Percentiles rank a stretch among this genome's conserved stretches.
Evolutionary conservation across 2,329 filamentous ascomycete species (phyloP).

Genomic region (Penicillium sp.): DNA sequence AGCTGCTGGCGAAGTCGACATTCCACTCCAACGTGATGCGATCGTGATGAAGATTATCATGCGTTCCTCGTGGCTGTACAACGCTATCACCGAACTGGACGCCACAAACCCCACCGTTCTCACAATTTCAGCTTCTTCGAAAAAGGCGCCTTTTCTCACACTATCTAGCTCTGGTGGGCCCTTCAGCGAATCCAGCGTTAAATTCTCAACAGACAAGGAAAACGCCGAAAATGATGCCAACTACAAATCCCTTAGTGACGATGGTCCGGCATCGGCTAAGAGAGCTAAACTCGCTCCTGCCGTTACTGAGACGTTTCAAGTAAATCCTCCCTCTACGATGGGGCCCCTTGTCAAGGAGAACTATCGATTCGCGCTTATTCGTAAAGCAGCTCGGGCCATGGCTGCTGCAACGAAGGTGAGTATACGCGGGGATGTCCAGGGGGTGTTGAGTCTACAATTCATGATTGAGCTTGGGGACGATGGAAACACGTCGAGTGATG

Average conservation of each 20-base stretch:
- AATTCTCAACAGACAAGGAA: conserved; percentile 52
- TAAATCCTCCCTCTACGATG: conserved; percentile 53
- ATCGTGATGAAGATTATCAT: conserved; percentile 93
- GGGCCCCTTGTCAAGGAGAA: conserved; percentile 65
- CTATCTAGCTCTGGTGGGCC: conserved; percentile 62
- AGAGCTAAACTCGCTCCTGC: conserved; percentile 38
- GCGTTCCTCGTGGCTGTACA: conserved; percentile 54
- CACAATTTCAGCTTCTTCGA: conserved; percentile 62
- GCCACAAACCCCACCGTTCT: conserved; percentile 69
- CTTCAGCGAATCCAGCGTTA: conserved; percentile 58
- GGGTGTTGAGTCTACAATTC: conserved; percentile 90
- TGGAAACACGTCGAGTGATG: conserved; percentile 17
- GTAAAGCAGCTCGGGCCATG: conserved; percentile 88
- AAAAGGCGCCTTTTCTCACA: conserved; percentile 64
- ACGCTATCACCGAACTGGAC: conserved; percentile 51
- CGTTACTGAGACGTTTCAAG: conserved; percentile 51
- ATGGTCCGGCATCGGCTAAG: conserved; percentile 32
- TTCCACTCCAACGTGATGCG: conserved; percentile 78
- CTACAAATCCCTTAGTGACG: conserved; percentile 32
- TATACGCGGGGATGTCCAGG: conserved; percentile 79
- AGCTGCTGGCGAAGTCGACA: conserved; percentile 42
- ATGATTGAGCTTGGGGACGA: conserved; percentile 76
- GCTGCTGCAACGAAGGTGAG: conserved; percentile 87
- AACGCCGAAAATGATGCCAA: conserved; percentile 22
- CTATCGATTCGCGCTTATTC: conserved; percentile 85